Percentiles rank a stretch among this genome's conserved stretches.
Evolutionary conservation across 176 grass and related monocot genomes (phyloP).

Genomic region (Eragrostis curvula): DNA sequence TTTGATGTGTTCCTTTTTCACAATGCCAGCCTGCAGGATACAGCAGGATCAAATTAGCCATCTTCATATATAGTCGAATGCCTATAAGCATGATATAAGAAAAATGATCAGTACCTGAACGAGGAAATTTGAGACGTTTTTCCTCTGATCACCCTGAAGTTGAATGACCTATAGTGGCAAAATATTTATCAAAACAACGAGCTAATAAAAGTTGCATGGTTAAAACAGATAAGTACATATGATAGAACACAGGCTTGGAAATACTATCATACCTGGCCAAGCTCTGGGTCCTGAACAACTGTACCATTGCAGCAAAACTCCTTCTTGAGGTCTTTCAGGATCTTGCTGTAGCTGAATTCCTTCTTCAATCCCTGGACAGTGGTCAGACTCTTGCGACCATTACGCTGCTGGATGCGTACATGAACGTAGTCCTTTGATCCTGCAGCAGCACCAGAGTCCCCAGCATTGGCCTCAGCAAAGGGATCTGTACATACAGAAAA

Average conservation of each 20-base stretch:
- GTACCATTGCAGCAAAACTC: slow-evolving; percentile 99
- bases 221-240: neutral
- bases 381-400: slow-evolving; percentile 97
- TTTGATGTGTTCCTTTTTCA: slow-evolving; percentile 99
- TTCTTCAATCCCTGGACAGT: slow-evolving; percentile 97
- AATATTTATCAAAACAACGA: slow-evolving; percentile 13
- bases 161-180: slow-evolving; percentile 83
- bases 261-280: slow-evolving; percentile 72
- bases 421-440: slow-evolving; percentile 96
- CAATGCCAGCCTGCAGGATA: slow-evolving; percentile 75
- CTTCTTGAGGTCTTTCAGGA: slow-evolving; percentile 97
- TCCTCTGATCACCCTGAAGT: slow-evolving; percentile 99
- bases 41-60: slow-evolving; percentile 7
- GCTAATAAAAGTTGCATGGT: neutral
- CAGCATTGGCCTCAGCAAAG: slow-evolving; percentile 99
- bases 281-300: slow-evolving; percentile 95
- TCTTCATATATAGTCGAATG: neutral
- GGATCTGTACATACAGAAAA: slow-evolving; percentile 65
- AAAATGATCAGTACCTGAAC: slow-evolving; percentile 70
- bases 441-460: slow-evolving; percentile 85
- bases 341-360: slow-evolving; percentile 96
- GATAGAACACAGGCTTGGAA: neutral
- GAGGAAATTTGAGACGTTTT: slow-evolving; percentile 99
- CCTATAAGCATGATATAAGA: no score
- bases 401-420: slow-evolving; percentile 94